These are phyloP conservation scores for Zopfia rhizophila DNA, from an alignment of 2,329 filamentous ascomycete genomes.

Conservation along the genomic window DNA sequence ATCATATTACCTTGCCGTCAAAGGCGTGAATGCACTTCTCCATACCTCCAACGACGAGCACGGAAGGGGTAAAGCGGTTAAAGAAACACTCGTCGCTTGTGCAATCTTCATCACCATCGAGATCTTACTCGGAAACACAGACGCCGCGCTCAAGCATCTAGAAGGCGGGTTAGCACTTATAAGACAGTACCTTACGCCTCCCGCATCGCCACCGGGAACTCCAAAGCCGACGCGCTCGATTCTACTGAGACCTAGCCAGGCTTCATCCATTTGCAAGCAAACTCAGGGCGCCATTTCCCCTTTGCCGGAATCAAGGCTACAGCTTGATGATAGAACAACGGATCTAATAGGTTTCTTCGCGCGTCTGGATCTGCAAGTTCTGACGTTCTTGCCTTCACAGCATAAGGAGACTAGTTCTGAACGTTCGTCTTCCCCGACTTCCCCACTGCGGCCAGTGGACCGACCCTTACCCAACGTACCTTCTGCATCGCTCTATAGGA, in stretches of 20 bases:
- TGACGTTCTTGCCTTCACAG: background rate
- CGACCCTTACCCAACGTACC: too few species aligned
- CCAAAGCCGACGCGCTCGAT: too few species aligned
- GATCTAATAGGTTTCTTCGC: slow-evolving; percentile 11
- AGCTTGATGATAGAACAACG: background rate
- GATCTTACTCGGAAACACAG: slow-evolving; percentile 11
- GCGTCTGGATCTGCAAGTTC: slow-evolving; percentile 10
- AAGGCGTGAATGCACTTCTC: slow-evolving; percentile 4
- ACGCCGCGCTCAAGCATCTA: slow-evolving; percentile 11
- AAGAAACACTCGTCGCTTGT: slow-evolving; percentile 15
- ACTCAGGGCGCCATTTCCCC: too few species aligned
- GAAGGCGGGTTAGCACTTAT: slow-evolving; percentile 2
- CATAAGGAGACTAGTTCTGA: background rate
- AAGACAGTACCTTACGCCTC: background rate
- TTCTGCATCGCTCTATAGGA: slow-evolving; percentile 3
- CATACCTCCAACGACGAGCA: background rate
- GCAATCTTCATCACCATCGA: slow-evolving; percentile 17
- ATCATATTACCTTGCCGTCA: slow-evolving; percentile 12
- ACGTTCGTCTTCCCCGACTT: slow-evolving; percentile 2
- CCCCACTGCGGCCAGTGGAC: too few species aligned
- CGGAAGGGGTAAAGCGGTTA: background rate
- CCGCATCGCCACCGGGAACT: background rate
- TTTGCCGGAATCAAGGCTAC: too few species aligned
- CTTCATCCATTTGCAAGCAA: too few species aligned
- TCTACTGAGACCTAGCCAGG: too few species aligned